Base-by-base conservation (phyloP, 352 stramenopile genomes). In the Discostella stelligera region DNA sequence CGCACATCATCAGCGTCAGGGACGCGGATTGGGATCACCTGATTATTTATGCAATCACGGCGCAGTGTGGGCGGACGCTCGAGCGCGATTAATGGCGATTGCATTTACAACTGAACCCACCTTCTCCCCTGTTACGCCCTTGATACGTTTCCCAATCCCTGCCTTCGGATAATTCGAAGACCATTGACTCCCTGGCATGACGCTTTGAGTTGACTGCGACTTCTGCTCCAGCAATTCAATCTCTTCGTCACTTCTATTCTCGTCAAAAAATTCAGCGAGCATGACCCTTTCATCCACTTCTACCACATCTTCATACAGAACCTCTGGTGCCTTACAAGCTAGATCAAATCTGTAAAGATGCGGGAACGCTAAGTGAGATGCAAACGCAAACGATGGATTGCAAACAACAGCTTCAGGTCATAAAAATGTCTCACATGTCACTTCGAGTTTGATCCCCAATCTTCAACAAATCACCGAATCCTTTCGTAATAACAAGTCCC, bases 361-460 rank as follows among this genome's bases (percentile, higher is more conserved):
- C 37, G 48, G 37, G 37, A 66, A 5, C 5, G 27, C 27, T 32
- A 6, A n/a, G 27, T 65, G 58, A 54, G 25, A 41, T 25, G 21
- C 23, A 52, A 54, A 39, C 20, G 21, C 23, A 52, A 54, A 39
- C 20, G 4, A 65, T 37, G 52, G 30, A 2, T 30, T 65, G 58
- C 13, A 20, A 25, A 55, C 3, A 25, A 25, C 18, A 10, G 20
- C 2, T 2, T 23, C 13, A 25, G 52, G 14, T 52, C 98, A 98
- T 39, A 56, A 48, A 32, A 27, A 37, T 11, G 0, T 48, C 61
- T 71, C 30, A 71, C 79, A 99, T 99, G 81, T 98, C 94, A 9
- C 95, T 95, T 21, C 97, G 93, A n/a, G 95, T 95, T 86, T 99
- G 97, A 85, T 98, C 98, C 30, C 97, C 97, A 87, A 99, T 99